phyloP scores from a whole-genome alignment of 305 asterid species.

The Coffea humblotiana region DNA sequence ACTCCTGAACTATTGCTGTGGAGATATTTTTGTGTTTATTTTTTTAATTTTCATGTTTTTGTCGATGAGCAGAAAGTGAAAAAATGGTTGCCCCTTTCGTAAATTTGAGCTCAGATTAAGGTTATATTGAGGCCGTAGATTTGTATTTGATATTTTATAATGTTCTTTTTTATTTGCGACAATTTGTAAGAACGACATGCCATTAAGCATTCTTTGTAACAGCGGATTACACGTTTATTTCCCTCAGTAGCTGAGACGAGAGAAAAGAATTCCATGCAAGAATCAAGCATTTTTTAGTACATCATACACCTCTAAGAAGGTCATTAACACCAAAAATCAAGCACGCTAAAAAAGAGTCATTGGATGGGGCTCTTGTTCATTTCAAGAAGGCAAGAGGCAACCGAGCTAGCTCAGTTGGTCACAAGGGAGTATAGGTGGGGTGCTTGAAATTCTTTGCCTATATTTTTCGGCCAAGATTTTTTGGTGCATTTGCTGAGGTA shows the following conservation, averaged over 20 bases:
- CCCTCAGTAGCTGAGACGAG: background rate
- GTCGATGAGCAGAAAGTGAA: background rate
- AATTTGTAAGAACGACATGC: constrained; percentile 10
- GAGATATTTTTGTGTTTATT: constrained; percentile 14
- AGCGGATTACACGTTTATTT: background rate
- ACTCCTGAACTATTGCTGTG: constrained; percentile 29
- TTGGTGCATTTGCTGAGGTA: too few species aligned
- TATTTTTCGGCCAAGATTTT: too few species aligned
- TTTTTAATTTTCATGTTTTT: constrained; percentile 20
- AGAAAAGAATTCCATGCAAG: background rate
- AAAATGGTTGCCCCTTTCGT: background rate
- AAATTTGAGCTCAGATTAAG: constrained; percentile 19
- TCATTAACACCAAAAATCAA: too few species aligned
- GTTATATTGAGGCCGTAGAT: constrained; percentile 19
- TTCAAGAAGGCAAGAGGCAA: too few species aligned
- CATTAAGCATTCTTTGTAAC: constrained; percentile 7
- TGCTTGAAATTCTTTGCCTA: too few species aligned
- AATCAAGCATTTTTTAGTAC: too few species aligned
- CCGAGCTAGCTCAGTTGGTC: too few species aligned
- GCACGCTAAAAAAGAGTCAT: too few species aligned
- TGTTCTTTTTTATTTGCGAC: constrained; percentile 12
- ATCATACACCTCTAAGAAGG: too few species aligned
- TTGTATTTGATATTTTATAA: constrained; percentile 19
- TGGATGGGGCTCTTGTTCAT: too few species aligned
- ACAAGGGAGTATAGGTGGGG: too few species aligned